Evolutionary conservation across 2,329 filamentous ascomycete species (phyloP).

Genomic region (Monosporascus sp.): DNA sequence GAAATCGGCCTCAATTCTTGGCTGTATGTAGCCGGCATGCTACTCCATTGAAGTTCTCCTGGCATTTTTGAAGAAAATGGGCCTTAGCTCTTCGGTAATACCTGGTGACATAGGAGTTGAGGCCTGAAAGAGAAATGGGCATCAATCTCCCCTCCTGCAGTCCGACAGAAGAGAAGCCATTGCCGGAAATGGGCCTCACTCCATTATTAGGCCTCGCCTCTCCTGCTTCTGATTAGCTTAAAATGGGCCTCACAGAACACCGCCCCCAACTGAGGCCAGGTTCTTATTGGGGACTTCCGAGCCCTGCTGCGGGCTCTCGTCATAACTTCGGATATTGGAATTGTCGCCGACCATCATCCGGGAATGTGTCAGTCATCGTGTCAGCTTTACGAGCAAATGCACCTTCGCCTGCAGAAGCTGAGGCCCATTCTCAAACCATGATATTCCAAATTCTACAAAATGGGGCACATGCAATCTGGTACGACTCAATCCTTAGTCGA

Average conservation of each 20-base stretch:
- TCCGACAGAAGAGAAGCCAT: neutral
- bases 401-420: neutral
- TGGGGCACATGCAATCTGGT: neutral
- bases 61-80: neutral
- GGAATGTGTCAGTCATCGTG: too few species aligned
- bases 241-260: neutral
- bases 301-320: neutral
- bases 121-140: neutral
- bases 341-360: too few species aligned
- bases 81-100: neutral
- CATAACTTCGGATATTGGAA: neutral
- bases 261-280: neutral
- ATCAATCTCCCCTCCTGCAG: neutral
- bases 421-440: neutral
- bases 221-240: neutral
- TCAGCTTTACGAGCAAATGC: neutral
- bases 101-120: neutral
- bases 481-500: neutral
- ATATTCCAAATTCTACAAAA: neutral
- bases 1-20: neutral
- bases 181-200: neutral
- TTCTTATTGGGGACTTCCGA: neutral
- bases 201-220: neutral
- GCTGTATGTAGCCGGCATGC: neutral
- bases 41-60: too few species aligned